Evolutionary conservation across 1,284 basidiomycete genomes (phyloP), one percentile per base, ranked within the genome.

Genomic region (Fomitopsis betulina): DNA sequence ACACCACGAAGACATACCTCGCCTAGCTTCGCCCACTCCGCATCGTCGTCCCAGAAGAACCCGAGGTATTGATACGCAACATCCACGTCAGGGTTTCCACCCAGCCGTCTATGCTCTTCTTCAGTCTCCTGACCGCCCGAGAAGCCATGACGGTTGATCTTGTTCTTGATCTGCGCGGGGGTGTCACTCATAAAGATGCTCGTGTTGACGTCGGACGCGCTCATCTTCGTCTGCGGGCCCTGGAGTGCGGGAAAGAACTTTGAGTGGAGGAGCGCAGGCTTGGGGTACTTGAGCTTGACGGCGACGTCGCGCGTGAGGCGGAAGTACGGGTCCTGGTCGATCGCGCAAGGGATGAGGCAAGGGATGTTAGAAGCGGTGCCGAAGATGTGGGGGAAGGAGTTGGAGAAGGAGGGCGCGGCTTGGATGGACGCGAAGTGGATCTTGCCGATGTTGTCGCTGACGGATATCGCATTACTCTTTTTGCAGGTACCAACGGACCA

Each of bases 171-270:
- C 75, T 96, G 91, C 64, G 87, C 88, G 17, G 88, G 81, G 57
- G 91, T 94, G 72, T 99, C 97, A 54, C 84, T 94, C 96, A 99
- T 98, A 76, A 84, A 98, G 65, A 99, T 96, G 66, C 90, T 91
- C 62, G 87, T 91, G 74, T 93, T 96, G 37, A 87, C 80, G 72
- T 96, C 90, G 54, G 91, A 94, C 3, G 96, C 96, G 69, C 93
- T 96, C 97, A 99, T 99, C 79, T 99, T 99, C 42, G 94, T 97
- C 73, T 97, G 94, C 5, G 95, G 91, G 42, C 97, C 97, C 76
- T 98, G 96, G 15, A 99, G 81, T 1, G 97, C 96, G 5, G 97
- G 97, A 78, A 99, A 97, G 83, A 99, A 99, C 71, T 96, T 97
- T 58, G 95, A 85, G 75, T 98, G 95, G 54, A 99, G 79, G 30